Percentiles rank a stretch among this genome's conserved stretches.
Evolutionary conservation across 768 basidiomycete species (phyloP).

Genomic region (Ephemerocybe angulata): DNA sequence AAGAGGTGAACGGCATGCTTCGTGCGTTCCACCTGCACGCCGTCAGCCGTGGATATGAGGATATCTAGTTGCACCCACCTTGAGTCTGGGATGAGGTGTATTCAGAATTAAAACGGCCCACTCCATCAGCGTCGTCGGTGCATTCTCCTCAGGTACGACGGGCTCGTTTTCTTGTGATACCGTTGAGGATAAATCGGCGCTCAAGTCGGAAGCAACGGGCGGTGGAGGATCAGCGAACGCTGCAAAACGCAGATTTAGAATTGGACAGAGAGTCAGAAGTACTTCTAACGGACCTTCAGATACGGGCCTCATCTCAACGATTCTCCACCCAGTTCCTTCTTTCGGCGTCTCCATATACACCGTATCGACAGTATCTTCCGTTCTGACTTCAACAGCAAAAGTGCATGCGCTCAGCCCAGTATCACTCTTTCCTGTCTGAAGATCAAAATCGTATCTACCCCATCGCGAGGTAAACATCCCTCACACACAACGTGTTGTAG

Average conservation of each 20-base stretch:
- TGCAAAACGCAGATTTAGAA: conserved; percentile 12
- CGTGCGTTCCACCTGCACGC: conserved; percentile 58
- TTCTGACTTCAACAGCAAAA: conserved; percentile 52
- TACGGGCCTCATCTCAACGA: conserved; percentile 67
- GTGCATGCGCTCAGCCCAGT: conserved; percentile 69
- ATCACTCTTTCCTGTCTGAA: conserved; percentile 66
- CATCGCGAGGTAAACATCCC: not conserved
- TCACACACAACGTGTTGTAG: not conserved
- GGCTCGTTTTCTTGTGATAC: conserved; percentile 34
- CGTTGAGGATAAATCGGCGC: not conserved
- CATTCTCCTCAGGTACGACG: conserved; percentile 43
- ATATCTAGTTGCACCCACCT: conserved; percentile 5
- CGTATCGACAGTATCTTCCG: conserved; percentile 34
- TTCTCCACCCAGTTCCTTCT: conserved; percentile 50
- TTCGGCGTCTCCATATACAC: conserved; percentile 63
- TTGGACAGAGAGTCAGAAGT: not conserved
- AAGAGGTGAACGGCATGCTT: conserved; percentile 66
- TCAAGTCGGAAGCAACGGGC: conserved; percentile 15
- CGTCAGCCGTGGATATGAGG: not conserved
- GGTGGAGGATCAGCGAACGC: conserved; percentile 71
- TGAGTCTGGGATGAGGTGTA: conserved; percentile 54
- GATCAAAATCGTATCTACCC: conserved; percentile 68
- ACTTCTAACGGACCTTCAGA: conserved; percentile 54
- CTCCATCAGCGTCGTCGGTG: conserved; percentile 68
- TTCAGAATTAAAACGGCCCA: conserved; percentile 79